Conservation (phyloP, 163 green algal species). For the Scenedesmus sp. region DNA sequence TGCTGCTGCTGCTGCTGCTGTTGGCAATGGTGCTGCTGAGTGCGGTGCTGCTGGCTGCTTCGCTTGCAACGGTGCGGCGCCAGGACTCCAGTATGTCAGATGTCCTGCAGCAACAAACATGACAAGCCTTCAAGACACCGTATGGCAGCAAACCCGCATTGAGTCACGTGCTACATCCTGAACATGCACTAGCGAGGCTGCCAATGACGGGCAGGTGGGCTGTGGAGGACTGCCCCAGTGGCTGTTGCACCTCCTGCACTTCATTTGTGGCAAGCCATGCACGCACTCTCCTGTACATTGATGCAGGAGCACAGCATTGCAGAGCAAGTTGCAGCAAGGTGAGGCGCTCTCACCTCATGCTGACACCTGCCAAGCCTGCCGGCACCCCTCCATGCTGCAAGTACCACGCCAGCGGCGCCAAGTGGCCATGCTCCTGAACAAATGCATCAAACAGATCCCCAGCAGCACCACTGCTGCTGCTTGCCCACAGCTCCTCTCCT, state of each 20-base stretch:
- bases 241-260: no score
- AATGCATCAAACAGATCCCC: slow-evolving; percentile 15
- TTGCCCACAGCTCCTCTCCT: slow-evolving; percentile 39
- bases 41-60: background rate
- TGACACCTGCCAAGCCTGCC: background rate
- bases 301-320: no score
- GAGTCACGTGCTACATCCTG: no score
- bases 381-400: slow-evolving; percentile 31
- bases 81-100: slow-evolving; percentile 41
- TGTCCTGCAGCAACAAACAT: slow-evolving; percentile 17
- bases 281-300: no score
- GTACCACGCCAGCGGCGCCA: slow-evolving; percentile 36
- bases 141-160: no score
- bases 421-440: slow-evolving; percentile 29
- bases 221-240: no score
- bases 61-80: slow-evolving; percentile 11
- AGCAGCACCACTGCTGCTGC: background rate
- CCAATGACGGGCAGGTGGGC: no score
- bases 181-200: no score
- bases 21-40: no score
- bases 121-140: no score
- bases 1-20: slow-evolving; percentile 16
- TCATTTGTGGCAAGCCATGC: no score
- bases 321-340: background rate
- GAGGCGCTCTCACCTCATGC: slow-evolving; percentile 40